These are phyloP conservation scores for Suaeda aralocaspica DNA, from an alignment of 148 eudicot genomes.

Conservation along the genomic window DNA sequence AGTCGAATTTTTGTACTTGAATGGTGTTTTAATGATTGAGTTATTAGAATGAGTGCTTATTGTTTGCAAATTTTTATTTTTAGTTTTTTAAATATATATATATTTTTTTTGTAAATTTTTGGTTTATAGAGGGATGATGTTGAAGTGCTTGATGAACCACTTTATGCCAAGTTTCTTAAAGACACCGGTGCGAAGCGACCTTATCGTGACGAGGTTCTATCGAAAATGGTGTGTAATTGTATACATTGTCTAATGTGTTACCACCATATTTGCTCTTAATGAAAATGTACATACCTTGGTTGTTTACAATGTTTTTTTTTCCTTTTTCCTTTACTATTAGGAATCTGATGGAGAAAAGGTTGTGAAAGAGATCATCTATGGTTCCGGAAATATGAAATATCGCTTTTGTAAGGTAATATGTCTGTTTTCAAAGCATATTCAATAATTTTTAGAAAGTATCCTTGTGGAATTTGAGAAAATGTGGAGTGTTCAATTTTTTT, in stretches of 20 bases:
- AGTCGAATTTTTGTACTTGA: too few relatives aligned
- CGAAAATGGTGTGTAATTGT: slow-evolving; percentile 50
- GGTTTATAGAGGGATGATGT: slow-evolving; percentile 68
- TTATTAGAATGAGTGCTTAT: background rate
- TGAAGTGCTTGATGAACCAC: slow-evolving; percentile 94
- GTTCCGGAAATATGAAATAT: slow-evolving; percentile 69
- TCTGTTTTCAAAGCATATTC: background rate
- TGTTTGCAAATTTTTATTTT: too few relatives aligned
- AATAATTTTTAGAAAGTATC: background rate
- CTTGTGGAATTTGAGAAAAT: background rate
- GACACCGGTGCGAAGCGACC: slow-evolving; percentile 73
- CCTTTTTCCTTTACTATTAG: slow-evolving; percentile 29
- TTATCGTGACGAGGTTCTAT: slow-evolving; percentile 61
- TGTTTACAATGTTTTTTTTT: background rate
- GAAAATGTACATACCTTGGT: too few relatives aligned
- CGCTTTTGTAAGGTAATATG: slow-evolving; percentile 85
- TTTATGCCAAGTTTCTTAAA: slow-evolving; percentile 65
- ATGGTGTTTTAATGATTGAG: background rate
- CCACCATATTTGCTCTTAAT: too few relatives aligned
- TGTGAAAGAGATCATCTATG: slow-evolving; percentile 64
- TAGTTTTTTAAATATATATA: background rate
- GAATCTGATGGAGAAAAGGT: slow-evolving; percentile 80
- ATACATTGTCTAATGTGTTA: background rate
- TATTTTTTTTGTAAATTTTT: background rate
- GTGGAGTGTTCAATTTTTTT: background rate